phyloP scores from a whole-genome alignment of 805 yeast genomes.

The Ogataea methylovora region DNA sequence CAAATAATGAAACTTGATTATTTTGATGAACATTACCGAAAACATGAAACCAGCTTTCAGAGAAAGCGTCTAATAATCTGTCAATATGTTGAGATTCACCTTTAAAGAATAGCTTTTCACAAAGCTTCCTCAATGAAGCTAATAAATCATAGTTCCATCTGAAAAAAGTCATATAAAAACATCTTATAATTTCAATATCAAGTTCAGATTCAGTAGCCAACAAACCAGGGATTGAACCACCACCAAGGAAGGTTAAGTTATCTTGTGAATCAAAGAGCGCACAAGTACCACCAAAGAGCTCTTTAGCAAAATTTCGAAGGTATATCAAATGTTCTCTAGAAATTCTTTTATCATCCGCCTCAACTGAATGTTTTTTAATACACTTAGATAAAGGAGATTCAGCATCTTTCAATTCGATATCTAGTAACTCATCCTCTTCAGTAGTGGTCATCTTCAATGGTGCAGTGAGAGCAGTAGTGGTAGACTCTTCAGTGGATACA shows the following conservation, averaged over 20 bases:
- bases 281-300: conserved; percentile 25
- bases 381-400: conserved; percentile 4
- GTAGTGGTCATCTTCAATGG: no score
- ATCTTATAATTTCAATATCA: conserved; percentile 34
- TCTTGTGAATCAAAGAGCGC: conserved; percentile 13
- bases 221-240: conserved; percentile 8
- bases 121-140: conserved; percentile 48
- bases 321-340: conserved; percentile 3
- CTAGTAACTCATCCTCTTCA: no score
- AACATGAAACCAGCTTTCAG: conserved; percentile 55
- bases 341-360: conserved; percentile 5
- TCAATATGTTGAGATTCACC: conserved; percentile 84
- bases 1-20: conserved; percentile 23
- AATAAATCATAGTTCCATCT: conserved; percentile 43
- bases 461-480: no score
- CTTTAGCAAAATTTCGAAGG: conserved; percentile 19
- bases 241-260: conserved; percentile 19
- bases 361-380: neutral
- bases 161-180: conserved; percentile 39
- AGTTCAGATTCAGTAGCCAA: conserved; percentile 9
- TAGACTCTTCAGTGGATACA: no score
- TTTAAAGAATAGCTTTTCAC: conserved; percentile 60
- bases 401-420: conserved; percentile 4
- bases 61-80: conserved; percentile 59
- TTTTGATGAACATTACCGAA: conserved; percentile 29